Conservation (phyloP, 108 stramenopile genomes). For the Seminavis robusta region DNA sequence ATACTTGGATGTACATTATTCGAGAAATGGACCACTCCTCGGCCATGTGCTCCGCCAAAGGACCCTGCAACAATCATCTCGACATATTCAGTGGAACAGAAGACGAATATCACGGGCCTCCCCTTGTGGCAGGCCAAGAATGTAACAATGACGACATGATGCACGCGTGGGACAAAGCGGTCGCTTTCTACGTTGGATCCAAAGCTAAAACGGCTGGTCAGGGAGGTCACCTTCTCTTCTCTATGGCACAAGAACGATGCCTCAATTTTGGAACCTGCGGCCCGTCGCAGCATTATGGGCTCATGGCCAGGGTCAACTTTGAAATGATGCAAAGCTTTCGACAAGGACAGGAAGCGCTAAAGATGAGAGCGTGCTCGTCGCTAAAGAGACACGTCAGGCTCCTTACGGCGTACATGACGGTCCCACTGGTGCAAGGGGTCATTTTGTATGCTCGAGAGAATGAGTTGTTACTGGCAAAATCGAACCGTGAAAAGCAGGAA, state of each 20-base stretch:
- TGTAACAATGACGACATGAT: conserved; percentile 61
- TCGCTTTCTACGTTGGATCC: conserved; percentile 56
- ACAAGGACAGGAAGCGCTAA: conserved; percentile 35
- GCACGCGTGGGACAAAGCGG: conserved; percentile 62
- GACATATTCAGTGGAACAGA: no score
- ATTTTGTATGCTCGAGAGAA: conserved; percentile 61
- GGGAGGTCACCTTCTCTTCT: conserved; percentile 52
- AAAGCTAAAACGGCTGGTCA: conserved; percentile 52
- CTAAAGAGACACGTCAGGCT: conserved; percentile 30
- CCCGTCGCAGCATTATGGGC: conserved; percentile 25
- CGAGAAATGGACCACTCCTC: conserved; percentile 55
- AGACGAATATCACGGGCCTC: no score
- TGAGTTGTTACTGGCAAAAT: neutral
- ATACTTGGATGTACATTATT: conserved; percentile 58
- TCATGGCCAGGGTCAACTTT: conserved; percentile 58
- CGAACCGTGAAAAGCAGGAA: conserved; percentile 28
- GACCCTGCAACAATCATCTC: no score
- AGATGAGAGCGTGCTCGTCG: conserved; percentile 32
- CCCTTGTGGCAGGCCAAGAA: no score
- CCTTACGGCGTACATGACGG: conserved; percentile 56
- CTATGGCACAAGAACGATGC: conserved; percentile 75
- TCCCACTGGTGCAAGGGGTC: conserved; percentile 75
- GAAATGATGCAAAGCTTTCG: conserved; percentile 51
- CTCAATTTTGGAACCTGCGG: conserved; percentile 67
- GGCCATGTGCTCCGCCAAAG: conserved; percentile 27